phyloP scores from a whole-genome alignment of 352 stramenopile species.

The Globisporangium emineosum region DNA sequence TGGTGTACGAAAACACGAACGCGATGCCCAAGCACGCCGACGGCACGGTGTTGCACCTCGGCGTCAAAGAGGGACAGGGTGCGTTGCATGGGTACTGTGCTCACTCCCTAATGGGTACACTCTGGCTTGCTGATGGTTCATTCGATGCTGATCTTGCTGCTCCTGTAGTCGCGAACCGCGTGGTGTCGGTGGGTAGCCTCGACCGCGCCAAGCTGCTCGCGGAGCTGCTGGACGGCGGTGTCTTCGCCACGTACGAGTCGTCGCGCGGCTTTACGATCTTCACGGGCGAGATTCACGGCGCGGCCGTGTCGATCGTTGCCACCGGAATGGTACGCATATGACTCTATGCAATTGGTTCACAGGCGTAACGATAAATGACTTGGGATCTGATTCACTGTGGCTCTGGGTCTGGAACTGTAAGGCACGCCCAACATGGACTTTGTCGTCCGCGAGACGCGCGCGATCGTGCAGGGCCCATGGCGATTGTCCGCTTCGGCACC shows the following conservation, averaged over 20 bases:
- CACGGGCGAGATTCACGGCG: conserved; percentile 43
- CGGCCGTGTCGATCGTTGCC: conserved; percentile 50
- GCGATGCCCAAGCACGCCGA: conserved; percentile 38
- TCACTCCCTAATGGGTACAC: too few relatives aligned
- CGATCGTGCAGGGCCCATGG: conserved; percentile 48
- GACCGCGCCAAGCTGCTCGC: conserved; percentile 32
- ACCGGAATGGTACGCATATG: conserved; percentile 73
- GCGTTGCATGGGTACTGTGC: neutral
- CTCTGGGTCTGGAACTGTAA: too few relatives aligned
- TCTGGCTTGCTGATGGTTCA: too few relatives aligned
- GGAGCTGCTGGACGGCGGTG: conserved; percentile 26
- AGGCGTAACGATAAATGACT: neutral
- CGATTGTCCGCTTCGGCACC: conserved; percentile 60
- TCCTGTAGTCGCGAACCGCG: conserved; percentile 42
- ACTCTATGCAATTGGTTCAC: neutral
- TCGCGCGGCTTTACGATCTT: conserved; percentile 57
- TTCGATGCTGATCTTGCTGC: too few relatives aligned
- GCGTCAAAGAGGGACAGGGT: conserved; percentile 39
- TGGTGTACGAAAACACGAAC: conserved; percentile 48
- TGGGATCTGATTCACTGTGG: neutral
- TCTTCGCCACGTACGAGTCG: conserved; percentile 32
- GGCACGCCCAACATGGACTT: conserved; percentile 77
- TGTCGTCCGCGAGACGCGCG: conserved; percentile 56
- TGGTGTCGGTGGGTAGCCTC: conserved; percentile 47
- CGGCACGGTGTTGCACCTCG: conserved; percentile 41